Conservation (phyloP, 306 rosid species). For the Cucurbita argyrosperma region DNA sequence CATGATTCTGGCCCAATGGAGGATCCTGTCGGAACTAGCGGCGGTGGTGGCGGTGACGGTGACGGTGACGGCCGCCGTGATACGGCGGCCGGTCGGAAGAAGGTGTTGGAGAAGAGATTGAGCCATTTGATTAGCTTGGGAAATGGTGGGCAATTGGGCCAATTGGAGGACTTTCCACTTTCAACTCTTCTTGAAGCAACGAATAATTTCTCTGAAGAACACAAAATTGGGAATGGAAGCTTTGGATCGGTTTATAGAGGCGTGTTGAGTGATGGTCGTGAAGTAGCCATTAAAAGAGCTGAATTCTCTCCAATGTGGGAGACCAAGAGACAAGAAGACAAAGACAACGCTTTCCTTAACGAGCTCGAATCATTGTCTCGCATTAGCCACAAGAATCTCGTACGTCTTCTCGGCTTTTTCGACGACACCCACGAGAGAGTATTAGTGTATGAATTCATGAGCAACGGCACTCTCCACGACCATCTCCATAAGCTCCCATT, state of each 20-base stretch:
- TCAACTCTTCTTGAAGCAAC: conserved; percentile 36
- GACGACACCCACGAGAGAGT: conserved; percentile 56
- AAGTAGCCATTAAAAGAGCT: conserved; percentile 82
- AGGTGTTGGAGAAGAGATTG: conserved; percentile 45
- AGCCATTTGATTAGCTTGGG: conserved; percentile 67
- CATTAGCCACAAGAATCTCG: conserved; percentile 76
- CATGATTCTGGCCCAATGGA: conserved; percentile 83
- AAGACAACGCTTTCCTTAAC: conserved; percentile 54
- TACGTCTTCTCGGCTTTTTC: conserved; percentile 46
- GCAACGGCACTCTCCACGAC: conserved; percentile 54
- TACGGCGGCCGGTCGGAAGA: not conserved
- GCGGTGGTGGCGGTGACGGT: not conserved
- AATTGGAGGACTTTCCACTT: conserved; percentile 50
- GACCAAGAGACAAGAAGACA: conserved; percentile 53
- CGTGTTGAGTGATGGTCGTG: conserved; percentile 42
- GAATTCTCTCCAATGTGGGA: conserved; percentile 25
- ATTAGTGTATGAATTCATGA: conserved; percentile 60
- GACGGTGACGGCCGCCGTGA: not conserved
- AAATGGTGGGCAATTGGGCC: conserved; percentile 31
- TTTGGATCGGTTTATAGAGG: conserved; percentile 71
- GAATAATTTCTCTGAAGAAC: conserved; percentile 41
- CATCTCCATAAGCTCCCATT: conserved; percentile 53
- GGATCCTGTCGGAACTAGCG: not conserved
- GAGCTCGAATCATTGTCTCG: conserved; percentile 69
- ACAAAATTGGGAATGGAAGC: conserved; percentile 62